A percentile compares a stretch with the other conserved stretches of the same genome.
phyloP scores from a whole-genome alignment of 306 rosid genomes.

The Citrullus amarus region DNA sequence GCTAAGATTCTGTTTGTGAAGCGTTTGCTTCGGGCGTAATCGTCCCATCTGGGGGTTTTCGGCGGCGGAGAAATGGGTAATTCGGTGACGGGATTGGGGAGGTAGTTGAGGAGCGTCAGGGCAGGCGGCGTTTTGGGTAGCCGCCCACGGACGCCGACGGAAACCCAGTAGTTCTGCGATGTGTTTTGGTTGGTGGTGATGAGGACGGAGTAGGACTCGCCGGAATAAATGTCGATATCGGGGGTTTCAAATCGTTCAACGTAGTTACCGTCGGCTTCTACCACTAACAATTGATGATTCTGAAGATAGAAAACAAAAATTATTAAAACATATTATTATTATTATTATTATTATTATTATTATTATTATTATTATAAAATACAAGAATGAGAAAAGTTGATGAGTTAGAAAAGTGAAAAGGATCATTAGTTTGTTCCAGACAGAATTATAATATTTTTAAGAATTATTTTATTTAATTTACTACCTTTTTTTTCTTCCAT shows the following conservation, averaged over 20 bases:
- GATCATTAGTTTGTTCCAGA: too few species aligned
- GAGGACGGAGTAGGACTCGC: constrained; percentile 72
- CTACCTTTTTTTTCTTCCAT: too few species aligned
- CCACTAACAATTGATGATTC: constrained; percentile 71
- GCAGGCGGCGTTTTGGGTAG: constrained; percentile 45
- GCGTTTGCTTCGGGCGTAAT: constrained; percentile 40
- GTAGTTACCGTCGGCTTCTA: constrained; percentile 82
- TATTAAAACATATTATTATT: too few species aligned
- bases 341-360: too few species aligned
- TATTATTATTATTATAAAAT: too few species aligned
- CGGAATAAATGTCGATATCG: constrained; percentile 72
- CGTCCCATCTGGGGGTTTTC: constrained; percentile 49
- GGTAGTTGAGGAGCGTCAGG: constrained; percentile 51
- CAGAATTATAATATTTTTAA: too few species aligned
- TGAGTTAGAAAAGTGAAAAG: too few species aligned
- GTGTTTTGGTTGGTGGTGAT: constrained; percentile 58
- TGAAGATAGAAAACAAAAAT: not conserved
- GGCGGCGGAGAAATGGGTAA: constrained; percentile 57
- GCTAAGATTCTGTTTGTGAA: constrained; percentile 42
- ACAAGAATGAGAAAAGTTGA: too few species aligned
- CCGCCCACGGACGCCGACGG: constrained; percentile 57
- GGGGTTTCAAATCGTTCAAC: constrained; percentile 41
- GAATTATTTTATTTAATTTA: too few species aligned
- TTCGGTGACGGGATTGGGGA: constrained; percentile 30
- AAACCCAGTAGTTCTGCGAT: constrained; percentile 58